Evolutionary conservation across 441 rosid genomes (phyloP), one percentile per base, ranked within the genome.

Genomic region (Pelargonium australe): DNA sequence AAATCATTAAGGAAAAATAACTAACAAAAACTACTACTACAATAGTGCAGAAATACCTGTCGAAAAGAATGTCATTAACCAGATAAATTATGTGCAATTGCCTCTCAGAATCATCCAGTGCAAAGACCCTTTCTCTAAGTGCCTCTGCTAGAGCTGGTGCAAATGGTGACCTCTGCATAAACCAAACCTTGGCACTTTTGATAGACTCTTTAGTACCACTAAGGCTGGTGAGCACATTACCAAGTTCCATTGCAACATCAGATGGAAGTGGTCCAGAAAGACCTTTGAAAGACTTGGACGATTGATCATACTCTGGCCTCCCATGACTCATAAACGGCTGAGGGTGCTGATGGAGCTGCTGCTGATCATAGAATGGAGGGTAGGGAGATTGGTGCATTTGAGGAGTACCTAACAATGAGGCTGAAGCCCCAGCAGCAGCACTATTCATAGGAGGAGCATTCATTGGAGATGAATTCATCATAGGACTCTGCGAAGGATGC

Each of bases 161-260:
- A 85, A 95, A 92, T 20, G 95, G 85, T 79, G 95, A 83, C 77
- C 98, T 89, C 80, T 95, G 98, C 96, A 87, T 92, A 85, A 95
- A 95, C 99, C 99, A 95, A 82, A 80, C 79, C 87, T 95, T 95
- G 70, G 57, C 91, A 76, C 95, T 85, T 80, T 95, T 95, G 77
- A 95, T 95, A n/a, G 98, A 90, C 75, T 95, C 99, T 83, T 95
- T 95, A 66, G 99, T 95, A 13, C 99, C 98, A 67, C 83, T 91
- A 53, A 95, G 91, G 78, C 84, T 89, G 71, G 81, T 84, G 66
- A 95, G 80, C 55, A 95, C 85, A 68, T 83, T 78, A 64, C 67
- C 84, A 57, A 95, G 94, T 75, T 95, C 99, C 74, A 85, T 57
- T 40, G 88, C 87, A 81, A 95, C 89, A 80, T 95, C 99, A 72